Evolutionary conservation across 768 basidiomycete species (phyloP).

Genomic region (Hydnum rufescens): DNA sequence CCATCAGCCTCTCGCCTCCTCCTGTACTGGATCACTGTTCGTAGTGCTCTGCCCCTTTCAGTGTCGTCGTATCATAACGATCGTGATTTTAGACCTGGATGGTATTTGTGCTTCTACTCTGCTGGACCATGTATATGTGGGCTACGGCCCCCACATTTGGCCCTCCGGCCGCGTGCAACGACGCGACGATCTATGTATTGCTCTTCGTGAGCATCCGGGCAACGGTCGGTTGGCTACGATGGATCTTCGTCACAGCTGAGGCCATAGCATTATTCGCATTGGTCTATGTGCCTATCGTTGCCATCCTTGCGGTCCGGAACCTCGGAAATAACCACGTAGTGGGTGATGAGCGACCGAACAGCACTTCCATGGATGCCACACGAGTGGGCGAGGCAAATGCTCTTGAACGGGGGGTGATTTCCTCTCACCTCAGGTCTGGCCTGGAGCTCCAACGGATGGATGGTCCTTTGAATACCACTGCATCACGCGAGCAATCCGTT

Average conservation of each 20-base stretch:
- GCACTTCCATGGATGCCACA: too few species aligned
- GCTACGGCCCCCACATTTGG: conserved; percentile 6
- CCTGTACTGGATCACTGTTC: background rate
- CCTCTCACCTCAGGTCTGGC: background rate
- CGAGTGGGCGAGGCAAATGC: too few species aligned
- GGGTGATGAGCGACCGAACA: too few species aligned
- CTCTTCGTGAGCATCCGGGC: conserved; percentile 1
- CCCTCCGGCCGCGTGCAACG: conserved; percentile 5
- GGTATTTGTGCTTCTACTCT: background rate
- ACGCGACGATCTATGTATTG: conserved; percentile 5
- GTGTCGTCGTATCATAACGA: background rate
- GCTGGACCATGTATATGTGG: conserved; percentile 5
- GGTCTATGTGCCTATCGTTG: background rate
- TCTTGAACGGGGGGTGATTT: background rate
- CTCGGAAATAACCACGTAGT: too few species aligned
- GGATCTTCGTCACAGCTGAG: background rate
- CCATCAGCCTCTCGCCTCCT: background rate
- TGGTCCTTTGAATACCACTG: too few species aligned
- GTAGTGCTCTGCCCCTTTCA: background rate
- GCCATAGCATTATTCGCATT: background rate
- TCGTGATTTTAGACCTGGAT: background rate
- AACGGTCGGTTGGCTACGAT: conserved; percentile 5
- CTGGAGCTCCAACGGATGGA: too few species aligned
- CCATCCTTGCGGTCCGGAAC: too few species aligned
- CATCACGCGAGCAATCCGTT: too few species aligned